phyloP scores from a whole-genome alignment of 805 yeast genomes.

The Pichia rugopelliculosa region DNA sequence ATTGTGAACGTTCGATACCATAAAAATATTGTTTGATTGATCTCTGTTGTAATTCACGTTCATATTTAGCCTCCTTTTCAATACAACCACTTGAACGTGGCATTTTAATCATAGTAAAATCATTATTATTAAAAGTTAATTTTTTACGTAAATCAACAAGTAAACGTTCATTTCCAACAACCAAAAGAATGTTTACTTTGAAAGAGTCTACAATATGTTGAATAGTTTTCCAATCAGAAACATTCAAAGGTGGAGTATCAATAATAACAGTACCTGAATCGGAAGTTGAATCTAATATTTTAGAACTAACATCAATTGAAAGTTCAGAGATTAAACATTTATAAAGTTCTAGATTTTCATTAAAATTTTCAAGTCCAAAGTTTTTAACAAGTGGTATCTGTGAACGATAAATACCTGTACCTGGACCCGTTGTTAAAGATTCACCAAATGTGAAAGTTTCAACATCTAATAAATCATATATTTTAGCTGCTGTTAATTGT shows the following conservation, averaged over 20 bases:
- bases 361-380: constrained; percentile 60
- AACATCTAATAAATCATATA: constrained; percentile 73
- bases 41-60: constrained; percentile 65
- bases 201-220: constrained; percentile 54
- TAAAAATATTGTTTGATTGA: constrained; percentile 84
- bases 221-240: constrained; percentile 44
- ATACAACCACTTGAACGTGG: constrained; percentile 72
- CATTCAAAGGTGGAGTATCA: constrained; percentile 63
- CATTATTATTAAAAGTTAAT: constrained; percentile 25
- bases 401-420: constrained; percentile 70
- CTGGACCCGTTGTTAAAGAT: constrained; percentile 68
- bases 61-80: constrained; percentile 60
- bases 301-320: constrained; percentile 7
- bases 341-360: constrained; percentile 52
- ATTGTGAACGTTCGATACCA: constrained; percentile 56
- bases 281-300: constrained; percentile 4
- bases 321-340: constrained; percentile 29
- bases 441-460: constrained; percentile 71
- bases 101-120: constrained; percentile 49
- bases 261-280: constrained; percentile 46
- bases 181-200: constrained; percentile 50
- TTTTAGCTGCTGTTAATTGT: constrained; percentile 71
- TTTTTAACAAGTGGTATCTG: constrained; percentile 83
- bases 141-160: constrained; percentile 54
- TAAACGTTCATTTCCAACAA: constrained; percentile 70